Conservation (phyloP, 2,329 filamentous ascomycete species). For the Phoma sp. region DNA sequence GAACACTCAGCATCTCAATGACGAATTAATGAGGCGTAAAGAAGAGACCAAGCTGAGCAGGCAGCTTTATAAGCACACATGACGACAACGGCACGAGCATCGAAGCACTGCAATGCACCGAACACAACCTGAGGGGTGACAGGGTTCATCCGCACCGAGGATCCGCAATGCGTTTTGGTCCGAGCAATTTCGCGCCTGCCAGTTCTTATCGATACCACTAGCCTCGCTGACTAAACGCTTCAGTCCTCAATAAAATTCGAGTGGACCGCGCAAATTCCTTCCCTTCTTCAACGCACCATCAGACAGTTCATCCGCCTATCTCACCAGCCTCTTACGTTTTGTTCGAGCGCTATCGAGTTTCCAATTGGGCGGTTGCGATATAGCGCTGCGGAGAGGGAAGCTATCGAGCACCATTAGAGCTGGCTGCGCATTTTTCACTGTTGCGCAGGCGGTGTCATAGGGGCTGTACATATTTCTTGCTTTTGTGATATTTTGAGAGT, state of each 20-base stretch:
- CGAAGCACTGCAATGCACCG: no score
- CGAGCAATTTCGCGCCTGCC: no score
- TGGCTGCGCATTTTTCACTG: conserved; percentile 67
- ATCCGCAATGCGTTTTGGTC: no score
- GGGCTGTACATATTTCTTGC: conserved; percentile 67
- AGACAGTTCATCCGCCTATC: conserved; percentile 50
- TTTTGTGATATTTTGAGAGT: background rate
- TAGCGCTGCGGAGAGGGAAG: conserved; percentile 64
- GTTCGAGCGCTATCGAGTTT: conserved; percentile 42
- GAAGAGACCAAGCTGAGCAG: no score
- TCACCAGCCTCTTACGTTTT: conserved; percentile 48
- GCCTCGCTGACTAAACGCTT: conserved; percentile 6
- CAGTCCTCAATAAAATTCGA: conserved; percentile 28
- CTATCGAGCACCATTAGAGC: conserved; percentile 70
- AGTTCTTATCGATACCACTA: conserved; percentile 4
- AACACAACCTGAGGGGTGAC: no score
- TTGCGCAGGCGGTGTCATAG: conserved; percentile 88
- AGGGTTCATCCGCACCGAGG: no score
- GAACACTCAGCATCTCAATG: no score
- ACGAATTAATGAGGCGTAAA: no score
- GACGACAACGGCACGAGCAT: no score
- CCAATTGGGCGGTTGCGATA: conserved; percentile 60
- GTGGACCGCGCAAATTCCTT: conserved; percentile 10
- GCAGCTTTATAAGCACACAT: no score
- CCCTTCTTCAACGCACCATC: conserved; percentile 44